Conservation (phyloP, 148 eudicot genomes). For the Talinum fruticosum region DNA sequence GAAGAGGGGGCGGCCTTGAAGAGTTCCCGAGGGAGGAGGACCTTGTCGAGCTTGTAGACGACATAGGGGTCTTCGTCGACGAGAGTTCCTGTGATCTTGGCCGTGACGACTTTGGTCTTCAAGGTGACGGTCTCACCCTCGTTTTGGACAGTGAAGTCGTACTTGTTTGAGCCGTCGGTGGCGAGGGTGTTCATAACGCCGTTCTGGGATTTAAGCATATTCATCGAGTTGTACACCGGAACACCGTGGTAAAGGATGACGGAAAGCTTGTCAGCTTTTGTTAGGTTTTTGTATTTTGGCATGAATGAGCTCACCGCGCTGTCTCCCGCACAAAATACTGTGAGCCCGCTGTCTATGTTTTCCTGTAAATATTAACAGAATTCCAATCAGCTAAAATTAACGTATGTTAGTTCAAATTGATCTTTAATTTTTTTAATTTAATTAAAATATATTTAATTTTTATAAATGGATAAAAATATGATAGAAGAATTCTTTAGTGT, state of each 20-base stretch:
- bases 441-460: no score
- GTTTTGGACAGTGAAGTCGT: slow-evolving; percentile 55
- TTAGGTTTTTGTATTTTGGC: slow-evolving; percentile 70
- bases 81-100: slow-evolving; percentile 54
- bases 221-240: slow-evolving; percentile 63
- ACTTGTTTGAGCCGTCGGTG: slow-evolving; percentile 56
- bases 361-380: slow-evolving; percentile 13
- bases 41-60: slow-evolving; percentile 52
- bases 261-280: slow-evolving; percentile 39
- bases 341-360: slow-evolving; percentile 55
- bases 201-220: slow-evolving; percentile 53
- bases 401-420: neutral
- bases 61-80: slow-evolving; percentile 62
- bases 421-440: neutral
- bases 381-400: neutral
- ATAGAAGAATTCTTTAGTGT: no score
- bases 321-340: slow-evolving; percentile 66
- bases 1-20: slow-evolving; percentile 32
- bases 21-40: slow-evolving; percentile 60
- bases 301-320: slow-evolving; percentile 45
- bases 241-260: slow-evolving; percentile 59
- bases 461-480: no score
- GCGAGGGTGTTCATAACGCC: slow-evolving; percentile 71
- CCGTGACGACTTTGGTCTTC: slow-evolving; percentile 57
- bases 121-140: slow-evolving; percentile 60